Conservation (phyloP, 805 yeast genomes). For the Candida broadrunensis region DNA sequence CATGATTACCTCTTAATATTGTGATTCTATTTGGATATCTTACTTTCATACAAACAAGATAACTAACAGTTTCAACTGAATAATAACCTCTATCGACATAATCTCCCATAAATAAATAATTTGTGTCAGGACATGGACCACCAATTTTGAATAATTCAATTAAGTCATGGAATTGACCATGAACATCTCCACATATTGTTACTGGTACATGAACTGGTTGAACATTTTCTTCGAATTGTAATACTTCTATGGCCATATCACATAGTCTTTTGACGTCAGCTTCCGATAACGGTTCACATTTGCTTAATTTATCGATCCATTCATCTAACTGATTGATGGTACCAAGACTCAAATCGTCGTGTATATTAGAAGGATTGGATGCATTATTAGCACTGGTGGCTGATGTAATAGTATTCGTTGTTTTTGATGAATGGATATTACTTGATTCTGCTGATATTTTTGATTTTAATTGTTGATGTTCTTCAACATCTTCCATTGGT, state of each 20-base stretch:
- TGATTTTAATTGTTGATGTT: slow-evolving; percentile 26
- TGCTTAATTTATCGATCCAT: slow-evolving; percentile 79
- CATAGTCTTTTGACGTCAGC: slow-evolving; percentile 77
- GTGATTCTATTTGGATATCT: slow-evolving; percentile 90
- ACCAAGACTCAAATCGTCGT: slow-evolving; percentile 30
- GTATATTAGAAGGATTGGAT: slow-evolving; percentile 28
- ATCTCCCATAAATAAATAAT: slow-evolving; percentile 52
- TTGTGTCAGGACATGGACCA: slow-evolving; percentile 50
- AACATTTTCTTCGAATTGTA: slow-evolving; percentile 89
- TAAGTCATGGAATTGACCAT: slow-evolving; percentile 93
- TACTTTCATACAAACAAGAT: slow-evolving; percentile 86
- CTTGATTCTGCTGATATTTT: background rate
- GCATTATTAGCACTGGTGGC: slow-evolving; percentile 8
- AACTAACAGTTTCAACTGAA: slow-evolving; percentile 88
- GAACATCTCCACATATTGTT: slow-evolving; percentile 96
- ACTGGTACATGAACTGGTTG: slow-evolving; percentile 96
- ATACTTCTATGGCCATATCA: slow-evolving; percentile 86
- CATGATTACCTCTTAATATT: slow-evolving; percentile 91
- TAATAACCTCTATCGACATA: slow-evolving; percentile 90
- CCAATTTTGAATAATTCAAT: slow-evolving; percentile 92
- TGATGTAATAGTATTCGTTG: slow-evolving; percentile 10
- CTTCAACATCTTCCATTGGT: slow-evolving; percentile 78
- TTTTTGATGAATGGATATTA: slow-evolving; percentile 1
- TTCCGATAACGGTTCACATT: slow-evolving; percentile 81
- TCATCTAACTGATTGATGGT: slow-evolving; percentile 71